Conservation (phyloP, 1,284 basidiomycete genomes). For the Butyriboletus appendiculatus region DNA sequence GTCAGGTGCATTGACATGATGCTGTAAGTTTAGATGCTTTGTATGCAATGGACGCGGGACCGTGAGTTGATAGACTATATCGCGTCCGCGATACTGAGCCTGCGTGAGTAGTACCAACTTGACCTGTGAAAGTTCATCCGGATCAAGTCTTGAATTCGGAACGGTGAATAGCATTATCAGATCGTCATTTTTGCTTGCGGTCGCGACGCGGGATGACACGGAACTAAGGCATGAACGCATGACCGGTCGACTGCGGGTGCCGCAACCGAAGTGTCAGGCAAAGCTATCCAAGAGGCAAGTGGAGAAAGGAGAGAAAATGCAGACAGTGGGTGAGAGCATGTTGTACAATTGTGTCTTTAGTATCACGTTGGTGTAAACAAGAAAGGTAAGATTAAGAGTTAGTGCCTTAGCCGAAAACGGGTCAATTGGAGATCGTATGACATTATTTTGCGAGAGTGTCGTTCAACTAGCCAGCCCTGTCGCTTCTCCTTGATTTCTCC, state of each 20-base stretch:
- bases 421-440: slow-evolving; percentile 21
- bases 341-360: too few species aligned
- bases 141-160: neutral
- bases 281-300: too few species aligned
- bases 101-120: neutral
- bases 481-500: neutral
- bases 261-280: too few species aligned
- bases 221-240: too few species aligned
- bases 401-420: slow-evolving; percentile 7
- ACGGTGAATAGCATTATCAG: neutral
- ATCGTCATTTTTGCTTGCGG: neutral
- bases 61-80: neutral
- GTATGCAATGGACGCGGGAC: neutral
- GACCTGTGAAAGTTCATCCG: neutral
- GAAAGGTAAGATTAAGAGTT: slow-evolving; percentile 16
- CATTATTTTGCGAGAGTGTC: slow-evolving; percentile 4
- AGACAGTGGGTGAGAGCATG: too few species aligned
- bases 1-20: neutral
- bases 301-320: neutral
- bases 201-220: neutral
- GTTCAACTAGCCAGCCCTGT: too few species aligned
- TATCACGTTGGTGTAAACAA: slow-evolving; percentile 1
- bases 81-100: neutral
- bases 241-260: too few species aligned
- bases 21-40: too few species aligned